Evolutionary conservation across 1,284 basidiomycete genomes (phyloP).

Genomic region (Puccinia hordei): DNA sequence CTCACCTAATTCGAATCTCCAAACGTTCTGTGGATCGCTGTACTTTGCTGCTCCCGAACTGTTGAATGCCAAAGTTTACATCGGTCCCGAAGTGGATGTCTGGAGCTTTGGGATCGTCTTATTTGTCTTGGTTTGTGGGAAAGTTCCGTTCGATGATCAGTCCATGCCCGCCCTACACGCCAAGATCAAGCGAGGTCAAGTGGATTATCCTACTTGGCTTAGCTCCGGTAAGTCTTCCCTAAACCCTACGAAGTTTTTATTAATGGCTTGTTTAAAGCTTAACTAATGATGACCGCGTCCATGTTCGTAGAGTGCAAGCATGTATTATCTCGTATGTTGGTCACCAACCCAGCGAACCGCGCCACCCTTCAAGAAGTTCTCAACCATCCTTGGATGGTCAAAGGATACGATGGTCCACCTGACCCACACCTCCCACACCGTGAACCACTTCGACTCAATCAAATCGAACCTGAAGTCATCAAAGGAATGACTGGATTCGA

Average conservation of each 20-base stretch:
- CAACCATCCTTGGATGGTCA: constrained; percentile 89
- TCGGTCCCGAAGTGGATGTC: constrained; percentile 95
- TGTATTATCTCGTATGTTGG: constrained; percentile 89
- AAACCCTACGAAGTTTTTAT: constrained; percentile 17
- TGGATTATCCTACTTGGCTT: constrained; percentile 96
- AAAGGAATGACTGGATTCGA: constrained; percentile 94
- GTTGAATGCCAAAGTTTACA: constrained; percentile 93
- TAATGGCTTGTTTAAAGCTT: not conserved
- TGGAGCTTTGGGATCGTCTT: constrained; percentile 99
- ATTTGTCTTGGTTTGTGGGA: constrained; percentile 95
- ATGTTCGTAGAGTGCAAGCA: constrained; percentile 84
- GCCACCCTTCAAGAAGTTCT: constrained; percentile 86
- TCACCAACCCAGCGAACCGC: constrained; percentile 83
- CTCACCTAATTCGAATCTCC: constrained; percentile 77
- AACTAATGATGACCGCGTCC: not conserved
- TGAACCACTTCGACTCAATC: constrained; percentile 80
- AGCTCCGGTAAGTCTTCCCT: constrained; percentile 70
- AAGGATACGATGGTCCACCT: constrained; percentile 78
- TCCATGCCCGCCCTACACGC: constrained; percentile 98
- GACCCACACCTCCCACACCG: constrained; percentile 83
- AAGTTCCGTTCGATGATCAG: constrained; percentile 98
- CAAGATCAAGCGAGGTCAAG: constrained; percentile 95
- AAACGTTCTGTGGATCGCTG: constrained; percentile 93
- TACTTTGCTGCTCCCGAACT: constrained; percentile 98
- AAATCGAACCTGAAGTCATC: constrained; percentile 82